Base-by-base conservation (phyloP, 768 basidiomycete species). In the Lenzites betulinus region DNA sequence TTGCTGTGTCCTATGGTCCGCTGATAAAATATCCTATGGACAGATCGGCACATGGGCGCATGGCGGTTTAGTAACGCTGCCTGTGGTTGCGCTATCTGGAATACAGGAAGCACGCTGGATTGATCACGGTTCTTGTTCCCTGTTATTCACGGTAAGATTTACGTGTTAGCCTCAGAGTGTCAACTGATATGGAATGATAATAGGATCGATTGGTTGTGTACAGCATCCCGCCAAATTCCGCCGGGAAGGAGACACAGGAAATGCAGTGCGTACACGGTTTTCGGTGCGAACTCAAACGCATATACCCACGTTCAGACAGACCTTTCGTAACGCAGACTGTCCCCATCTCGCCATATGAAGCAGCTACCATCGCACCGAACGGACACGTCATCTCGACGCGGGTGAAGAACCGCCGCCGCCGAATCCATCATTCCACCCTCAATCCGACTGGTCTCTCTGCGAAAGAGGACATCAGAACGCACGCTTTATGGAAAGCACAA, bases 401-500 rank as follows among this genome's bases (percentile, higher is more conserved):
- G 7, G 49, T 68, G 36, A 66, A 66, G 64, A 63, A 65, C 39
- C 66, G 65, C 13, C 57, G 51, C 18, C 60, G 63, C 26, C 58
- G 60, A 15, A 41, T 71, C 7, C 58, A 67, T 26, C 47, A 44
- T 15, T 56, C 52, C 5, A 15, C 51, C 4, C 36, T 54, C 4
- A 53, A 51, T 16, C 9, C 50, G 25, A 42, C 55, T 26, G 49
- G 8, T 13, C 6, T 26, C 23, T 8, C n/a, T 35, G 25, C 5
- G 33, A n/a, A 25, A 20, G 42, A 39, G 53, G 57, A 22, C 20
- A 4, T 18, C 9, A 23, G 38, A 15, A 44, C 56, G 7, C 55
- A 54, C 16, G 59, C 59, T 11, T 47, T 73, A 11, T 74, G 73
- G 73, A 73, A 71, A 56, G 65, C 67, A 1, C 53, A 51, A 12